Conservation (phyloP, 345 rosid genomes). For the sweet orange (Citrus sinensis) region DVS_A1.0 CM039167.1:2902501-2903000, state of each 20-base stretch:
- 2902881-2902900: constrained; percentile 44
- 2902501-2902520: constrained; percentile 64
- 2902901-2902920: constrained; percentile 54
- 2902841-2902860: constrained; percentile 25
- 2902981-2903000: constrained; percentile 37
- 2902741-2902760: constrained; percentile 34
- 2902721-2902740: constrained; percentile 21
- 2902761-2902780: constrained; percentile 63
- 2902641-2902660: constrained; percentile 51
- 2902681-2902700: constrained; percentile 34
- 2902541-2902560: constrained; percentile 36
- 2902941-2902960: constrained; percentile 39
- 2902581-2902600: constrained; percentile 63
- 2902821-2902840: constrained; percentile 25
- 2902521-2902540: constrained; percentile 61
- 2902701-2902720: constrained; percentile 35
- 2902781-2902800: constrained; percentile 31
- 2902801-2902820: constrained; percentile 34
- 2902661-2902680: constrained; percentile 59
- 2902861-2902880: constrained; percentile 24
- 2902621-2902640: constrained; percentile 43
- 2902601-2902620: constrained; percentile 45
- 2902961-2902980: constrained; percentile 55
- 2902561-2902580: constrained; percentile 48
- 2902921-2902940: constrained; percentile 47